phyloP scores from a whole-genome alignment of 495 filamentous ascomycete genomes.

The Penicillium alfredii region DNA sequence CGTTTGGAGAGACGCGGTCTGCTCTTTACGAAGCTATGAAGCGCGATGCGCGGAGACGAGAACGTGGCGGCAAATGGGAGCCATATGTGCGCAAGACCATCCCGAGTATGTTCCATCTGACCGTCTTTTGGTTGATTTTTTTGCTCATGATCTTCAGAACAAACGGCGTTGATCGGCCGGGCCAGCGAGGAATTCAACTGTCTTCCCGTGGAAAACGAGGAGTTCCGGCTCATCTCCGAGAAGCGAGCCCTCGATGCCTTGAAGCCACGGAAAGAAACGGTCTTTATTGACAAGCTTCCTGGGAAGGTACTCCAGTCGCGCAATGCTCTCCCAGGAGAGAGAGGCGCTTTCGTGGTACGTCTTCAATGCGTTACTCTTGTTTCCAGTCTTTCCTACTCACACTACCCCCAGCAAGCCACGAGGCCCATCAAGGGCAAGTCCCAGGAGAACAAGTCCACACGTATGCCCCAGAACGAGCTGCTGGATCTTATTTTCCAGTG shows the following conservation, averaged over 20 bases:
- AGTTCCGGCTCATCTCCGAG: slow-evolving; percentile 58
- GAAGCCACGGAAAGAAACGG: slow-evolving; percentile 51
- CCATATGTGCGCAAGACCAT: slow-evolving; percentile 72
- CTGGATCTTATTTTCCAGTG: slow-evolving; percentile 73
- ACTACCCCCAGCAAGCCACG: slow-evolving; percentile 28
- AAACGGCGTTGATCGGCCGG: slow-evolving; percentile 68
- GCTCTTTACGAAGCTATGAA: slow-evolving; percentile 44
- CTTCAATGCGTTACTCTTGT: neutral
- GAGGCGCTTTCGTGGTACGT: slow-evolving; percentile 41
- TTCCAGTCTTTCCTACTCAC: slow-evolving; percentile 10
- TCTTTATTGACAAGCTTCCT: slow-evolving; percentile 37
- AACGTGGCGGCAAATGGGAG: slow-evolving; percentile 55
- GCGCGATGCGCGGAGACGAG: slow-evolving; percentile 40
- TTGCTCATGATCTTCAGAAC: slow-evolving; percentile 50
- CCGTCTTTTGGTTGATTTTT: neutral
- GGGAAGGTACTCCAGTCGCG: slow-evolving; percentile 34
- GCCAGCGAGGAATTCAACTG: slow-evolving; percentile 74
- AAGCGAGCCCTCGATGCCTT: slow-evolving; percentile 56
- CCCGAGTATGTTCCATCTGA: slow-evolving; percentile 55
- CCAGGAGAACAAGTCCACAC: slow-evolving; percentile 74
- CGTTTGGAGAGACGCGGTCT: slow-evolving; percentile 42
- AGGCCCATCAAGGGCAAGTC: slow-evolving; percentile 36
- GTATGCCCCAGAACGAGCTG: slow-evolving; percentile 81
- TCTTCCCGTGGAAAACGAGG: slow-evolving; percentile 66
- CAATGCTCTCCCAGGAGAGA: slow-evolving; percentile 32